These are phyloP conservation scores for Ogataea parapolymorpha DNA, from an alignment of 805 yeast species.

Conservation along the genomic window DNA sequence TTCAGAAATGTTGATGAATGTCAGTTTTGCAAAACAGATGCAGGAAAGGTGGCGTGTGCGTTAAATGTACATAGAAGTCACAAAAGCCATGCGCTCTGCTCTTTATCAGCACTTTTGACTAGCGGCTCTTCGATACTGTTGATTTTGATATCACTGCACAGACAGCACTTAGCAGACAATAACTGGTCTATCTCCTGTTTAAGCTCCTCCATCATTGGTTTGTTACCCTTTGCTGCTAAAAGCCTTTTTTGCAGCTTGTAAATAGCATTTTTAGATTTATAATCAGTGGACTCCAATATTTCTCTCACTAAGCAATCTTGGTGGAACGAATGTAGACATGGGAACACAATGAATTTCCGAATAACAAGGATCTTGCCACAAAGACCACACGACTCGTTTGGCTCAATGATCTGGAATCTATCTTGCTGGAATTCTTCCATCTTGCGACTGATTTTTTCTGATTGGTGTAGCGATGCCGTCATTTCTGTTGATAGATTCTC, in stretches of 20 bases:
- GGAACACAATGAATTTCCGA: conserved; percentile 75
- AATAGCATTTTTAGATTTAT: conserved; percentile 59
- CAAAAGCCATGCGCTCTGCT: conserved; percentile 48
- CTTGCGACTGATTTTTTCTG: conserved; percentile 54
- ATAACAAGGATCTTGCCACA: conserved; percentile 70
- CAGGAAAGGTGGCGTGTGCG: not conserved
- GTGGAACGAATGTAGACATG: conserved; percentile 89
- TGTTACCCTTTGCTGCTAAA: conserved; percentile 35
- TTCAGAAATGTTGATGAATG: conserved; percentile 42
- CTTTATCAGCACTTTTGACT: conserved; percentile 37
- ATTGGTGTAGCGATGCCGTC: conserved; percentile 64
- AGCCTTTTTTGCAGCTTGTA: conserved; percentile 49
- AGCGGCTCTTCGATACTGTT: conserved; percentile 66
- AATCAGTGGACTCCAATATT: conserved; percentile 61
- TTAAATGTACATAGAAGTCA: conserved; percentile 17
- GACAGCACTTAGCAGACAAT: conserved; percentile 61
- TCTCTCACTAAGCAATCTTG: conserved; percentile 75
- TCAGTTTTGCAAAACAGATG: conserved; percentile 19
- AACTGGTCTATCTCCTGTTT: conserved; percentile 54
- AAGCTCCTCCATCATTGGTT: conserved; percentile 29
- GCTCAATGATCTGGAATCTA: conserved; percentile 65
- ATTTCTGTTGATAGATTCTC: conserved; percentile 68
- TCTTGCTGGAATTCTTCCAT: conserved; percentile 47
- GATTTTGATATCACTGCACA: conserved; percentile 74
- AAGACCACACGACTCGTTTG: conserved; percentile 76